A percentile compares a stretch with the other conserved stretches of the same genome.
These are phyloP conservation scores for Chytridium lagenaria DNA, from an alignment of 371 early-diverging fungal genomes.

Conservation along the genomic window DNA sequence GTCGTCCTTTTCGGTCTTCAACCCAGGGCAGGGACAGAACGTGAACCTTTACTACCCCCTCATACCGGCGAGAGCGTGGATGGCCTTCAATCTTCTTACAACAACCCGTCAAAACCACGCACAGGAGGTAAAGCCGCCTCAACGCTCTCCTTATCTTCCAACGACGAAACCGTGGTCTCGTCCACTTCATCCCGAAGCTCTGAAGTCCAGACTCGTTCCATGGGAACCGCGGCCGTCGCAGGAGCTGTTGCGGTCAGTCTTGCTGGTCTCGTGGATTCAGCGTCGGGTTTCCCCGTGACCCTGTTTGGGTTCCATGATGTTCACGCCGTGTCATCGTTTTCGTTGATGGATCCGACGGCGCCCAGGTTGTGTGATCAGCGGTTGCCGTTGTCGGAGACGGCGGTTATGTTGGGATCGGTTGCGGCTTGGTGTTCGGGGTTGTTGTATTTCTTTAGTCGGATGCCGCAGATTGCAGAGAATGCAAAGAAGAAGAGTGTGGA, in stretches of 20 bases:
- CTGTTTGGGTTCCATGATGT: not conserved
- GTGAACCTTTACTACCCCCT: slow-evolving; percentile 6
- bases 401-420: slow-evolving; percentile 34
- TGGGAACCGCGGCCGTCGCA: not conserved
- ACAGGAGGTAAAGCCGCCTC: not conserved
- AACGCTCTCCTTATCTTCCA: not conserved
- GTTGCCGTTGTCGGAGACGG: slow-evolving; percentile 7
- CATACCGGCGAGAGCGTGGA: slow-evolving; percentile 16
- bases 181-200: not conserved
- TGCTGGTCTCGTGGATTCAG: not conserved
- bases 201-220: not conserved
- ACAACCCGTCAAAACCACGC: not conserved
- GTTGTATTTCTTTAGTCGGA: slow-evolving; percentile 47
- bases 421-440: slow-evolving; percentile 49
- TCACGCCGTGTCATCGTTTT: not conserved
- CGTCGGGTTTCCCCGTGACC: not conserved
- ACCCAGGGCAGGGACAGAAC: slow-evolving; percentile 11
- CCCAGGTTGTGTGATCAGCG: slow-evolving; percentile 30
- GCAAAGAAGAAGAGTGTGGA: slow-evolving; percentile 41
- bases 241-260: slow-evolving; percentile 1
- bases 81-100: not conserved
- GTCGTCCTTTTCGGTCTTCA: not conserved
- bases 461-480: slow-evolving; percentile 53
- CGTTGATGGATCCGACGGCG: not conserved
- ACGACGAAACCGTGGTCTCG: slow-evolving; percentile 1